phyloP scores from a whole-genome alignment of 2,329 filamentous ascomycete genomes.

The Trichoderma oligosporum region DNA sequence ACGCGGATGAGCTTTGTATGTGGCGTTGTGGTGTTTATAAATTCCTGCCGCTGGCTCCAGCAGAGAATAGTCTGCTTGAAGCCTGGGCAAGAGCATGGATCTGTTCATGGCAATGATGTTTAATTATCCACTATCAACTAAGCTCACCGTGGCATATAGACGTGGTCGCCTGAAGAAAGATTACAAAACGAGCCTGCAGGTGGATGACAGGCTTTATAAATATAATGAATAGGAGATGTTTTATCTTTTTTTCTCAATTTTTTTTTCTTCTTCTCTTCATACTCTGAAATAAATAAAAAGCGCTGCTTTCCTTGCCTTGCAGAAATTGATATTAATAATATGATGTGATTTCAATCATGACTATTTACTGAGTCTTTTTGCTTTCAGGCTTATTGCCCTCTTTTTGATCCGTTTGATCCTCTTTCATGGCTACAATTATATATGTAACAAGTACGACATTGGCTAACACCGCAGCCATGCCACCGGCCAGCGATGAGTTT shows the following conservation, averaged over 20 bases:
- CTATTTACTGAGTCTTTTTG: constrained; percentile 48
- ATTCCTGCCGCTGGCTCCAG: constrained; percentile 13
- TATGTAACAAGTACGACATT: constrained; percentile 91
- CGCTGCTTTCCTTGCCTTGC: not conserved
- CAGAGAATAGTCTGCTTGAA: constrained; percentile 7
- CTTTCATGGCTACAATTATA: constrained; percentile 83
- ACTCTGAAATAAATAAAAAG: not conserved
- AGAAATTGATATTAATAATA: not conserved
- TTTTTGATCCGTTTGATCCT: constrained; percentile 60
- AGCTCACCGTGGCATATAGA: constrained; percentile 24
- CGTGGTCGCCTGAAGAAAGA: constrained; percentile 15
- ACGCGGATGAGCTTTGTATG: constrained; percentile 22
- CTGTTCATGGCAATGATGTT: constrained; percentile 18
- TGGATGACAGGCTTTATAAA: constrained; percentile 20
- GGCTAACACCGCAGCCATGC: constrained; percentile 78
- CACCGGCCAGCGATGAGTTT: constrained; percentile 84
- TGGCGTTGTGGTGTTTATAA: constrained; percentile 21
- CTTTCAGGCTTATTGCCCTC: constrained; percentile 42
- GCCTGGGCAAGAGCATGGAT: constrained; percentile 9
- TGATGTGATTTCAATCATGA: not conserved
- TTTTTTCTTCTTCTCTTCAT: not conserved
- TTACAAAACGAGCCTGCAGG: constrained; percentile 5
- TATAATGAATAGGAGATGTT: constrained; percentile 19
- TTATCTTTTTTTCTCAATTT: not conserved
- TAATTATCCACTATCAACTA: constrained; percentile 24